Evolutionary conservation across 257 asterid genomes (phyloP).

Genomic region (Orobanche coerulescens): DNA sequence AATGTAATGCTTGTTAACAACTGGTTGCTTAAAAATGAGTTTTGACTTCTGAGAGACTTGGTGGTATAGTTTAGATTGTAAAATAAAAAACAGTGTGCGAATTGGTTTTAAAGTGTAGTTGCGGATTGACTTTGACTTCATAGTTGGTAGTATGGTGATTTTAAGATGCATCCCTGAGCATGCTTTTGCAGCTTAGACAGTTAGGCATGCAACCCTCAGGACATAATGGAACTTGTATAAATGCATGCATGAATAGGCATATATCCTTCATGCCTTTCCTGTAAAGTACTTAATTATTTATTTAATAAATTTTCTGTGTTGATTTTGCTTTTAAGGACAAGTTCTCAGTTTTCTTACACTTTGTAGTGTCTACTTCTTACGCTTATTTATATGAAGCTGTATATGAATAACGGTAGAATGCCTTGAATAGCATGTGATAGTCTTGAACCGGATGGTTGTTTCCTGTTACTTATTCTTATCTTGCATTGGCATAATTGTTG

Average conservation of each 20-base stretch:
- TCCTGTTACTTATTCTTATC: background rate
- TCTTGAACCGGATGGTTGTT: background rate
- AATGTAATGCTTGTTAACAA: background rate
- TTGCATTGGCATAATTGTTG: background rate
- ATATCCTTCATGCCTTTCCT: background rate
- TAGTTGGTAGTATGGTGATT: background rate
- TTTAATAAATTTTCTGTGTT: no score
- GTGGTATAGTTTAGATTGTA: slow-evolving; percentile 10
- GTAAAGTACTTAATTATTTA: background rate
- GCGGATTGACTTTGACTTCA: background rate
- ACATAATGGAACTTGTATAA: background rate
- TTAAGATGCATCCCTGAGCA: background rate
- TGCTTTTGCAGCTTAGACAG: background rate
- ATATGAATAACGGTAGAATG: background rate
- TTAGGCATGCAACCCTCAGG: background rate
- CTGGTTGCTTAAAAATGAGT: background rate
- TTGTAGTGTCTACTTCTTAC: background rate
- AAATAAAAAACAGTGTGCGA: background rate
- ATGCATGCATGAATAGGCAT: background rate
- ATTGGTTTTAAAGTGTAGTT: slow-evolving; percentile 1
- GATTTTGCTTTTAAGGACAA: background rate
- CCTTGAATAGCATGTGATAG: background rate
- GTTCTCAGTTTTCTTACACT: background rate
- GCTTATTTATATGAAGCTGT: background rate
- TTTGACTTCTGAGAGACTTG: background rate